Conservation (phyloP, 148 eudicot genomes). For the Heliosperma pusillum region DNA sequence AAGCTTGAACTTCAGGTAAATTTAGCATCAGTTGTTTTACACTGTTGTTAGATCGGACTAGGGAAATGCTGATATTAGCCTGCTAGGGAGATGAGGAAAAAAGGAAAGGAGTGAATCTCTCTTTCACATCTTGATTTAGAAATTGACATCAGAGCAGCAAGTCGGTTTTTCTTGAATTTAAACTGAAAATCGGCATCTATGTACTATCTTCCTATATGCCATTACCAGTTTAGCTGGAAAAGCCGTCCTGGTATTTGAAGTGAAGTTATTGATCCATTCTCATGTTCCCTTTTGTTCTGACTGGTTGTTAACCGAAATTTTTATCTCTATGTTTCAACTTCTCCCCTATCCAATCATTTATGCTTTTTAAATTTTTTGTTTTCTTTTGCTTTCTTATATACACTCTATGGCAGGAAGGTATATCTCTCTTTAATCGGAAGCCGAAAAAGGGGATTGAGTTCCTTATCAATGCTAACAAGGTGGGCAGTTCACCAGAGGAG, state of each 20-base stretch:
- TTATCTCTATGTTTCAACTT: not conserved
- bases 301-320: not conserved
- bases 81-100: not conserved
- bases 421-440: constrained; percentile 89
- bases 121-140: not conserved
- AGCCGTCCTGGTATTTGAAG: not conserved
- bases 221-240: not conserved
- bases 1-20: constrained; percentile 98
- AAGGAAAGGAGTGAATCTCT: not conserved
- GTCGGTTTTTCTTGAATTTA: not conserved
- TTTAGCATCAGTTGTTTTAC: not conserved
- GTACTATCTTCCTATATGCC: not conserved
- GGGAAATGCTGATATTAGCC: not conserved
- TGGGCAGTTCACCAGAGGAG: constrained; percentile 85
- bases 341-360: not conserved
- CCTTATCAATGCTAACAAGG: constrained; percentile 90
- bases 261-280: not conserved
- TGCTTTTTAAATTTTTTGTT: not conserved
- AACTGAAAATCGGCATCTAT: not conserved
- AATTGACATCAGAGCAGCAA: not conserved
- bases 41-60: not conserved
- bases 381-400: constrained; percentile 26
- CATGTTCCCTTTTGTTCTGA: not conserved
- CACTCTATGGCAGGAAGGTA: constrained; percentile 93
- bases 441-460: constrained; percentile 96